Evolutionary conservation across 2,329 filamentous ascomycete species (phyloP).

Genomic region (Coniosporium tulheliwenetii): DNA sequence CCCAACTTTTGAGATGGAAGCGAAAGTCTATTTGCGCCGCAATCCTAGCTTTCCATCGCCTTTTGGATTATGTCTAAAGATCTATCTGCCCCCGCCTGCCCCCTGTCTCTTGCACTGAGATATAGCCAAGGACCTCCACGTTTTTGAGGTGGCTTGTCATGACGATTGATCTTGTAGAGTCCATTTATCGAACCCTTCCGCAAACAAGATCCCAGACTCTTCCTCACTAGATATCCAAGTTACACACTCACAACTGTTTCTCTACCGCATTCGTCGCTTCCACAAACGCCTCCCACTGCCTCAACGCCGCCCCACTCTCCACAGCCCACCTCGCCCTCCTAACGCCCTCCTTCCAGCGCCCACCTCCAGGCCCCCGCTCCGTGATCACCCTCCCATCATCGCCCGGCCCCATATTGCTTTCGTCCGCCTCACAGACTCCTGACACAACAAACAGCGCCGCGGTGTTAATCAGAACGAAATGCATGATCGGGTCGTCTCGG

Average conservation of each 20-base stretch:
- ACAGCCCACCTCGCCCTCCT: slow-evolving; percentile 78
- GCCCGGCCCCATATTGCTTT: slow-evolving; percentile 61
- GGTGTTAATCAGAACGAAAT: slow-evolving; percentile 91
- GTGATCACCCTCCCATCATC: slow-evolving; percentile 68
- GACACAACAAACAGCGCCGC: slow-evolving; percentile 75
- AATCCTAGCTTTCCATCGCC: too few species aligned
- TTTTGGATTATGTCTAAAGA: too few species aligned
- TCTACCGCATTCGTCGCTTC: slow-evolving; percentile 49
- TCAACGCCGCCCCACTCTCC: slow-evolving; percentile 71
- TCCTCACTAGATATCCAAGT: too few species aligned
- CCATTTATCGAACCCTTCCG: too few species aligned
- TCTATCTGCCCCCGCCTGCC: too few species aligned
- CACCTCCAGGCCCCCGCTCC: slow-evolving; percentile 70
- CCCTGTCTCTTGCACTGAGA: too few species aligned
- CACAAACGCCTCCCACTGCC: slow-evolving; percentile 70
- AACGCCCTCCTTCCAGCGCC: slow-evolving; percentile 90
- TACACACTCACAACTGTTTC: not conserved
- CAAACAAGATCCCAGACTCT: too few species aligned
- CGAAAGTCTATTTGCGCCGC: too few species aligned
- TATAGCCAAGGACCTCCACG: too few species aligned
- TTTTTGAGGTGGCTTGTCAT: too few species aligned
- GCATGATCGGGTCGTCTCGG: slow-evolving; percentile 67
- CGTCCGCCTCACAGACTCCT: slow-evolving; percentile 73
- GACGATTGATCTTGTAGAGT: too few species aligned
- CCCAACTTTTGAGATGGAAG: too few species aligned